Evolutionary conservation across 805 yeast genomes (phyloP), one percentile per base, ranked within the genome.

Genomic region (Candida sakaeoensis): DNA sequence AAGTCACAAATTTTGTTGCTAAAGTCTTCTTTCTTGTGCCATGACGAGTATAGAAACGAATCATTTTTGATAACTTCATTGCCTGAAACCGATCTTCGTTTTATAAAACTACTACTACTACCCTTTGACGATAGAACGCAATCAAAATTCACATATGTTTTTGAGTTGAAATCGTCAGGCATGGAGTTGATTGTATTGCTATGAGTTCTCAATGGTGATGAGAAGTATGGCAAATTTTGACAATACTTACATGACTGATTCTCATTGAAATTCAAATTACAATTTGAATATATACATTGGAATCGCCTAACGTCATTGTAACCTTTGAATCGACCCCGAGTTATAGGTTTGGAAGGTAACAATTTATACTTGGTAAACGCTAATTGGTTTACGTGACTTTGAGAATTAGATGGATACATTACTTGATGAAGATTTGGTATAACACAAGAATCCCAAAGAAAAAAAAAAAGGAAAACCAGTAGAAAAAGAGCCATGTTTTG

Each of bases 191-290:
- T 6, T 12, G 4, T 29, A 9, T 28, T 10, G 24, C 25, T 19
- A 17, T 16, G 15, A 26, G 22, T 40, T 27, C 43, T 35, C 22
- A 51, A 42, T 15, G 55, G 53, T n/a, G 50, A 46, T 19, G 47
- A 28, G 16, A 46, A 44, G 26, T 47, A 42, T 2, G 56, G 54
- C 17, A 49, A 30, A 33, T 37, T 29, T 24, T 36, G 33, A 42
- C 56, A 52, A 35, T 50, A 46, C 17, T 28, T 39, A 38, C 56
- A 52, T 6, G 17, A 25, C 4, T 16, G 30, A 31, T 25, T 33
- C 16, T 42, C 42, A 32, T 32, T 33, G 18, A 38, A 27, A 27
- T 38, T 37, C 8, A 33, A 25, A 19, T 42, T 42, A 16, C 45
- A 42, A 19, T 13, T 13, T 23, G 34, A 28, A 9, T 34, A 33